Conservation (phyloP, 768 basidiomycete species). For the Calocybe indica region DNA sequence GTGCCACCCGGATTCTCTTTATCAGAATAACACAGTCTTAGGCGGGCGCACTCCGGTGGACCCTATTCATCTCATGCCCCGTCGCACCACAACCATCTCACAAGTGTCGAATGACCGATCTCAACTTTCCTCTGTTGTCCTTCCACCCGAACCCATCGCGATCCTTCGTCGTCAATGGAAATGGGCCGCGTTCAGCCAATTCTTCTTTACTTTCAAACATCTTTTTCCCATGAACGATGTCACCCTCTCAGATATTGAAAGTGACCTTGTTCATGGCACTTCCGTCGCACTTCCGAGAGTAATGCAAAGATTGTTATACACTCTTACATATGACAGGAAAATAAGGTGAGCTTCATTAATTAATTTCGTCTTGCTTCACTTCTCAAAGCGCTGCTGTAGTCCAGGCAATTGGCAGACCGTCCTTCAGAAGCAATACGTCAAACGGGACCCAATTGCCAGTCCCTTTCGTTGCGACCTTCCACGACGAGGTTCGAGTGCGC, state of each 20-base stretch:
- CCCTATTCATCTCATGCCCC: too few relatives aligned
- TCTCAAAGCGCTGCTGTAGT: constrained; percentile 27
- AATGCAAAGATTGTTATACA: constrained; percentile 68
- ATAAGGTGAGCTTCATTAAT: constrained; percentile 49
- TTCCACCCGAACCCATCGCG: constrained; percentile 31
- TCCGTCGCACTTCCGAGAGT: constrained; percentile 60
- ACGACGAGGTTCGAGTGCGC: too few relatives aligned
- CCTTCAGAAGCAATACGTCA: constrained; percentile 72
- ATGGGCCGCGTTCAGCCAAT: constrained; percentile 90
- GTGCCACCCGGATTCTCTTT: too few relatives aligned
- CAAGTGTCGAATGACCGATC: background rate
- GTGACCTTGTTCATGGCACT: constrained; percentile 61
- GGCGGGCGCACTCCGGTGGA: too few relatives aligned
- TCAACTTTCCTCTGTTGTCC: constrained; percentile 19
- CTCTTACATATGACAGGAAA: constrained; percentile 77
- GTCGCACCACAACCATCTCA: too few relatives aligned
- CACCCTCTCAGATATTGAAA: constrained; percentile 66
- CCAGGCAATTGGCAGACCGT: constrained; percentile 74
- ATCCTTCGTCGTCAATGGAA: constrained; percentile 78
- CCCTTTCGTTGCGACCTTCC: constrained; percentile 62
- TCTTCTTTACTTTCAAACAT: constrained; percentile 78
- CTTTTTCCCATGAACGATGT: constrained; percentile 71
- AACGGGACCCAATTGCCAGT: constrained; percentile 64
- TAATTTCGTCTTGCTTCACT: constrained; percentile 1
- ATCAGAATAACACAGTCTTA: too few relatives aligned